Base-by-base conservation (phyloP, 2,329 filamentous ascomycete genomes). In the Claviceps humidiphila region DNA sequence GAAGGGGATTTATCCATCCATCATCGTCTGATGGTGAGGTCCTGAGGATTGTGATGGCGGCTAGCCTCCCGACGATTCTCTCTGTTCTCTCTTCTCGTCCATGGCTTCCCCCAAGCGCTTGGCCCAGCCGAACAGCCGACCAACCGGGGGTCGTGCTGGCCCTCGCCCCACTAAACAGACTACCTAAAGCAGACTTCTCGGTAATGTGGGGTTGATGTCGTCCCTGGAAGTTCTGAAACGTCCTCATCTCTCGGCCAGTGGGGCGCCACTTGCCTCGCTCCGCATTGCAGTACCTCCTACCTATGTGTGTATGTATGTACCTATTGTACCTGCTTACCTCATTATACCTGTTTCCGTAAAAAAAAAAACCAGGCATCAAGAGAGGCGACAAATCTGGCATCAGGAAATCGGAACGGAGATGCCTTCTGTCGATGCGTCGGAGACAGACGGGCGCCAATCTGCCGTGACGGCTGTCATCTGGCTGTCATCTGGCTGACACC, bases 171-270 rank as follows among this genome's bases (percentile, higher is more conserved):
- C 26, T 30, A 17, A 53, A 55, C 52, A 55, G 41, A 43, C 41
- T 42, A 41, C 39, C 16, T 41, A 51, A 51, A 49, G 26, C 26
- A 30, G 30, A 34, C 30, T 48, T 48, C 46, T 14, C 20, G 41
- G 41, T 30, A 39, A 17, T 50, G 54, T 40, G 54, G 54, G 49
- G 49, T 44, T 44, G 30, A 11, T 14, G 11, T 42, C 40, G 43
- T 50, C 43, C 54, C 47, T 55, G 54, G 53, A 55, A 55, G 6
- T 26, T 30, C 26, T 30, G 26, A 34, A 34, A 52, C 26, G 26
- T 47, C 47, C 47, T 54, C 52, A 54, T 55, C 50, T 55, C 51
- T 51, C 49, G 16, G 20, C 41, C 41, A 43, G 20, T 24, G 20
- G 11, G 9, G 41, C 41, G 40, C 40, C n/a, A 9, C 17, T 42